Base-by-base conservation (phyloP, 305 asterid genomes). In the Solanum hybrid region DNA sequence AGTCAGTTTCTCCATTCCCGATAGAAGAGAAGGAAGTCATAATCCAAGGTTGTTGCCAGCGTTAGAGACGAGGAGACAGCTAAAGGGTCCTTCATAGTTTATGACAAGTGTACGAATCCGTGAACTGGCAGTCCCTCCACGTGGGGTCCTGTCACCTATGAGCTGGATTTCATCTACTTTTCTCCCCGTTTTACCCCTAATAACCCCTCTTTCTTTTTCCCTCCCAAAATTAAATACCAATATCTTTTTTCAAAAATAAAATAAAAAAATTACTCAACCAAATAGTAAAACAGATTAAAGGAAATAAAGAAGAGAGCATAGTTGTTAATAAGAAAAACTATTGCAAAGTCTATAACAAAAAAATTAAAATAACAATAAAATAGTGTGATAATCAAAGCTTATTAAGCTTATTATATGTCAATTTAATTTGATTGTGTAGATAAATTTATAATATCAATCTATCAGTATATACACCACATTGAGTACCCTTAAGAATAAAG, bases 1-100 rank as follows among this genome's bases (percentile, higher is more conserved):
- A 0, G 0, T 6, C 10, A 76, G 4, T 76, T 31, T 33, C 67
- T 10, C 11, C 8, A 2, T 5, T 33, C 40, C 40, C 11, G 8
- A 33, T 4, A 16, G 40, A 76, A 76, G 39, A 42, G 82, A 34
- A 64, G 12, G 76, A 51, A 36, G 12, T 11, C 88, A 78, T 82
- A 51, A 89, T 92, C 91, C 75, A 22, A 80, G 74, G 86, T 88
- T 88, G 91, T 73, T 94, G 94, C 91, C 92, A 93, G 94, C 93
- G 90, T 93, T 89, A 80, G 93, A 89, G 94, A 91, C 82, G 93
- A 91, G 92, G 94, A 90, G 92, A 94, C 95, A 94, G 94, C 94
- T 94, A 92, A 91, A 93, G 91, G 89, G 85, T 80, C 91, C 87
- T 88, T 64, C 89, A 71, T 86, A 61, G 75, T 86, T 86, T 71